Conservation (phyloP, 257 asterid species). For the Plectranthus barbatus region DNA sequence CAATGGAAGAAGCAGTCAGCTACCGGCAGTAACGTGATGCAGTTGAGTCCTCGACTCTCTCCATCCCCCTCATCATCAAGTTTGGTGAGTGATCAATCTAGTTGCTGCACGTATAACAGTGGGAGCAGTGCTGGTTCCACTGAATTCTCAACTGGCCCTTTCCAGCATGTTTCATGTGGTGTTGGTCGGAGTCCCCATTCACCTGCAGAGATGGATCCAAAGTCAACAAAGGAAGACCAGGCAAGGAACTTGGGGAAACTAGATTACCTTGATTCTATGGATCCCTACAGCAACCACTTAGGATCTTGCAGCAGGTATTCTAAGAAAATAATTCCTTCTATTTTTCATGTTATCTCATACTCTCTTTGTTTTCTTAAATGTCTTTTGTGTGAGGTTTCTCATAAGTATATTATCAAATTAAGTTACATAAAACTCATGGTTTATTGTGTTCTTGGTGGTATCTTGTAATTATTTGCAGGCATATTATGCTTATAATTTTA, state of each 20-base stretch:
- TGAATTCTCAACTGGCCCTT: conserved; percentile 53
- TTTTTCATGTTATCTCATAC: background rate
- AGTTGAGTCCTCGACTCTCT: conserved; percentile 39
- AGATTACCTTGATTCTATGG: conserved; percentile 29
- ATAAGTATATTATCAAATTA: no score
- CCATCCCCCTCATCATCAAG: conserved; percentile 60
- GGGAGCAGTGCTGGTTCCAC: conserved; percentile 59
- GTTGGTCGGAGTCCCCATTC: conserved; percentile 35
- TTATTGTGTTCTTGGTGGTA: no score
- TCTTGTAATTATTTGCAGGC: no score
- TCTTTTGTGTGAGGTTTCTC: no score
- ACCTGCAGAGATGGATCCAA: conserved; percentile 35
- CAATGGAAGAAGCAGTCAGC: conserved; percentile 49
- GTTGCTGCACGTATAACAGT: conserved; percentile 48
- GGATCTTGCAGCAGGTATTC: conserved; percentile 63
- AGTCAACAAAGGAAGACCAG: conserved; percentile 27
- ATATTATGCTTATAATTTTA: no score
- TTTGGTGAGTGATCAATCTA: conserved; percentile 54
- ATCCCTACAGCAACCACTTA: conserved; percentile 34
- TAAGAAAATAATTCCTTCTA: background rate
- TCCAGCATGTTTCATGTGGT: conserved; percentile 54
- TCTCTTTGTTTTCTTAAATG: no score
- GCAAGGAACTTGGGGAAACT: conserved; percentile 27
- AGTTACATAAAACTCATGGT: no score
- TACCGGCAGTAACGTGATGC: conserved; percentile 29